Evolutionary conservation across 768 basidiomycete species (phyloP).

Genomic region (Pleurotus salmoneostramineus): DNA sequence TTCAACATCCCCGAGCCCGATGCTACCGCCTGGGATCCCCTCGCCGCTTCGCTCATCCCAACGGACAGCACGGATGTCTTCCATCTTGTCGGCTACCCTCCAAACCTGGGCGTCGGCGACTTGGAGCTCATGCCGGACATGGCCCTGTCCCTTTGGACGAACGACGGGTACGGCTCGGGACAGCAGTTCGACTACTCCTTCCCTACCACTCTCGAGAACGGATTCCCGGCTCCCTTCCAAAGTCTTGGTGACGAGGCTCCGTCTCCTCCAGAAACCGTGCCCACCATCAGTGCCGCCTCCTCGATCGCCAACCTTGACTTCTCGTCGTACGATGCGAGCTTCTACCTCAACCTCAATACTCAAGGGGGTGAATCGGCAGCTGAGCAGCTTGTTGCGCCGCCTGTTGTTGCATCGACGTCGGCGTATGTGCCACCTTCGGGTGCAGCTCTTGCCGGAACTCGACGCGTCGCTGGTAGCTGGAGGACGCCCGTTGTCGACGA

Average conservation of each 20-base stretch:
- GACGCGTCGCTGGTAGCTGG: conserved; percentile 57
- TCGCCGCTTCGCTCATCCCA: no score
- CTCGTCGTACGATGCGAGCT: conserved; percentile 24
- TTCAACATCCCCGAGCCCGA: no score
- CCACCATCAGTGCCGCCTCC: no score
- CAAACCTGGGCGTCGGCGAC: no score
- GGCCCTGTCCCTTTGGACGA: no score
- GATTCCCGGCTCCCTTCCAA: conserved; percentile 28
- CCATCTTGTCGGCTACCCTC: no score
- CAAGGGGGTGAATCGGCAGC: background rate
- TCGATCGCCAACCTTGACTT: conserved; percentile 8
- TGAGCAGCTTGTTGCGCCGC: conserved; percentile 16
- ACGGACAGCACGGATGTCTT: no score
- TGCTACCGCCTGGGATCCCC: no score
- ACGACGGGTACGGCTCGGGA: no score
- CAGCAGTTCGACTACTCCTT: no score
- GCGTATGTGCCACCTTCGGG: conserved; percentile 54
- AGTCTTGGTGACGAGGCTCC: background rate
- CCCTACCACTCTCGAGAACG: background rate
- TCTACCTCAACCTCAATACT: conserved; percentile 32
- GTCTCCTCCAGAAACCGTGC: background rate
- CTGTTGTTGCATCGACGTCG: conserved; percentile 14
- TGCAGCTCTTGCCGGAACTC: conserved; percentile 41
- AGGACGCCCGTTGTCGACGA: conserved; percentile 17
- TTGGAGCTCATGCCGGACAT: no score